Evolutionary conservation across 2,329 filamentous ascomycete species (phyloP).

Genomic region (Akanthomyces dipterigenus): DNA sequence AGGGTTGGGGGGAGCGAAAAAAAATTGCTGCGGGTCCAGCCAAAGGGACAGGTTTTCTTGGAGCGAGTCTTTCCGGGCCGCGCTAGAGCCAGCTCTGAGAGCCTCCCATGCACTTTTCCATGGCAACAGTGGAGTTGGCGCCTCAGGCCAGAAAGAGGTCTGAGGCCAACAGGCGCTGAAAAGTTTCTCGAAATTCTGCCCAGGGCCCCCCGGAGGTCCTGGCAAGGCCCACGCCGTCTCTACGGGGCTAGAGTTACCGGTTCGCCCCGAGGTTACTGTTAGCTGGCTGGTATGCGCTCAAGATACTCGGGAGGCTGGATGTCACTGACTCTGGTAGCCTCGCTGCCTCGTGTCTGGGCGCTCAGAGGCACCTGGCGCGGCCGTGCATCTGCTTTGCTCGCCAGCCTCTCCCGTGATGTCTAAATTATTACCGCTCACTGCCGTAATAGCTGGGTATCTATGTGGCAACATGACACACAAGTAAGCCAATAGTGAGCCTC

Average conservation of each 20-base stretch:
- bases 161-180: not conserved
- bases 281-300: not conserved
- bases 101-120: conserved; percentile 12
- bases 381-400: not conserved
- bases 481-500: conserved; percentile 4
- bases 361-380: not conserved
- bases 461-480: not conserved
- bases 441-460: not conserved
- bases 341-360: not conserved
- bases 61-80: conserved; percentile 48
- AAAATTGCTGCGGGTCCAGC: conserved; percentile 44
- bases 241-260: conserved; percentile 9
- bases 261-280: conserved; percentile 11
- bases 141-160: conserved; percentile 11
- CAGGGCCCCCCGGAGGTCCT: not conserved
- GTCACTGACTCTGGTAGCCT: not conserved
- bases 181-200: not conserved
- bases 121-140: conserved; percentile 13
- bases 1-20: conserved; percentile 37
- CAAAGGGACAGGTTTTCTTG: conserved; percentile 39
- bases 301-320: not conserved
- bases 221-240: not conserved
- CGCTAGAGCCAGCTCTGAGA: conserved; percentile 19
- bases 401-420: conserved; percentile 1
- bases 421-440: not conserved